Base-by-base conservation (phyloP, 2,329 filamentous ascomycete species). In the Spiromastix sp. region DNA sequence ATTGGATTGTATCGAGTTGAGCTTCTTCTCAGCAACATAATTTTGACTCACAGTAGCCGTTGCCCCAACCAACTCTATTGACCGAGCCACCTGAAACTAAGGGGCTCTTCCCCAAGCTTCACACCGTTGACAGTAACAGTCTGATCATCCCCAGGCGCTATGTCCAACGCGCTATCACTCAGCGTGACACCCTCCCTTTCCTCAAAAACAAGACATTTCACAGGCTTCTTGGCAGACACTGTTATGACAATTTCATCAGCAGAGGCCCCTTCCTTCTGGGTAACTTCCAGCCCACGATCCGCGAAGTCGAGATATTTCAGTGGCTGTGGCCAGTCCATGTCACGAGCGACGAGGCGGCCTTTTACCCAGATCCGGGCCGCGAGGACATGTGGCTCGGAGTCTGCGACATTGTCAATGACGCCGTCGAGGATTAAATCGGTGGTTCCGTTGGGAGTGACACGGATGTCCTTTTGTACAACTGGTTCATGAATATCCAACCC, bases 291-390 rank as follows among this genome's bases (percentile, higher is more conserved):
- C n/a, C n/a, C n/a, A 22, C 71, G 63, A 20, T 68, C 58, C 3
- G 62, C 60, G 40, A 75, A 65, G 39, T 68, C 62, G 10, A 75
- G 64, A 40, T 82, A 78, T 62, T 82, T 82, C 44, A 82, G 60
- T 18, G 79, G 79, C 50, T 82, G 77, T 0, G 77, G 77, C 77
- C 79, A 83, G 57, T 80, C 79, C 53, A 81, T 70, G 38, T 76
- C 73, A 25, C 77, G 63, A 2, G 79, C 76, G 5, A 79, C 55
- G 45, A 74, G 68, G 39, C 54, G 57, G 12, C 66, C 72, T 10
- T 65, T 50, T 28, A 59, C 48, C 17, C 42, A 44, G 20, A 71
- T 11, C 4, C 2, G 15, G 17, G 30, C 30, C 21, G 18, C 17
- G 22, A 80, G 47, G n/a, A 74, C 70, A 52, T 72, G 69, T 28